These are phyloP conservation scores for Malus hybrid DNA, from an alignment of 331 rosid genomes.

Conservation along the genomic window DNA sequence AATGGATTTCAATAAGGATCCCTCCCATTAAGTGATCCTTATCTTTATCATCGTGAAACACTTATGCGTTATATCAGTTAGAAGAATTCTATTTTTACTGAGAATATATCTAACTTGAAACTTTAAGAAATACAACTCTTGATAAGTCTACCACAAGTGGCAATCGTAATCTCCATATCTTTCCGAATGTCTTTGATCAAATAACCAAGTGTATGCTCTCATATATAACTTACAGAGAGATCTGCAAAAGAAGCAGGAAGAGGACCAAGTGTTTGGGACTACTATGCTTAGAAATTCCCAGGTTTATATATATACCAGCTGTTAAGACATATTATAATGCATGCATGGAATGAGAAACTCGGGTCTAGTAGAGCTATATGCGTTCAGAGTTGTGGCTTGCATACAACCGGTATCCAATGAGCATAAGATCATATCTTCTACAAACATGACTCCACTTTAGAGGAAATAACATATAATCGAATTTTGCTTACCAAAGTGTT, in stretches of 20 bases:
- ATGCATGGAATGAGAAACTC: too few species aligned
- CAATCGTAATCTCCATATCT: background rate
- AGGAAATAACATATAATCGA: too few species aligned
- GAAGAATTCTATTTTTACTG: background rate
- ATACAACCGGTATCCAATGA: too few species aligned
- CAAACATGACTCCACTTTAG: too few species aligned
- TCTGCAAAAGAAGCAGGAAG: conserved; percentile 12
- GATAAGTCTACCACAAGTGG: background rate
- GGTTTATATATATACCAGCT: background rate
- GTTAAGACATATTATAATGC: background rate
- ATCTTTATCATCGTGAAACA: background rate
- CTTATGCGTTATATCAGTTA: background rate
- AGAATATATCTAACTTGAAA: too few species aligned
- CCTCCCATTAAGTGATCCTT: too few species aligned
- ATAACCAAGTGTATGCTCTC: too few species aligned
- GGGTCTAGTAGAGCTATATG: too few species aligned
- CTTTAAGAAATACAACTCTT: background rate
- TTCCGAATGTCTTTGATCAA: background rate
- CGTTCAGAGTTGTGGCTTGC: too few species aligned
- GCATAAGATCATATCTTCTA: too few species aligned
- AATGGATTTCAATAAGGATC: too few species aligned
- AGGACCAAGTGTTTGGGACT: conserved; percentile 30
- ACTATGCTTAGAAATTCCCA: background rate
- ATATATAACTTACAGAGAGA: background rate
- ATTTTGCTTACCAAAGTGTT: too few species aligned